A percentile compares a stretch with the other conserved stretches of the same genome.
These are phyloP conservation scores for Epipyxis sp. DNA, from an alignment of 108 stramenopile species.

Conservation along the genomic window DNA sequence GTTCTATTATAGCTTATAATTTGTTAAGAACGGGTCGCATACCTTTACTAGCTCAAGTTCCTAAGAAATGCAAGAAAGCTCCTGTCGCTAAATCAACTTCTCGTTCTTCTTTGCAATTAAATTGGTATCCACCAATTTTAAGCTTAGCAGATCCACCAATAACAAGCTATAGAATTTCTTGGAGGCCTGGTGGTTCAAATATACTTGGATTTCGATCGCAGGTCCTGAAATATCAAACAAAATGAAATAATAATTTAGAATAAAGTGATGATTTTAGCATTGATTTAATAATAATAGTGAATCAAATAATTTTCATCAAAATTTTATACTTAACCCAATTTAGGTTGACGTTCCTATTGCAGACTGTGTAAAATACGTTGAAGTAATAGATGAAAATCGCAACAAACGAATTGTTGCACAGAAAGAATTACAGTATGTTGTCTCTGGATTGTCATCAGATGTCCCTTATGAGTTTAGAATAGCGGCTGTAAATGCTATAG, in stretches of 20 bases:
- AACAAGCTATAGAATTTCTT: background rate
- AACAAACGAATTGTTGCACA: background rate
- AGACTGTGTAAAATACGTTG: background rate
- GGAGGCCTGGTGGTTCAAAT: background rate
- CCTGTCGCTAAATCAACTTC: background rate
- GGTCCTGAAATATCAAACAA: no score
- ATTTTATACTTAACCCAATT: no score
- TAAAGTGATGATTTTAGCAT: no score
- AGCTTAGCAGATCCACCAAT: slow-evolving; percentile 4
- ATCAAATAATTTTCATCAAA: no score
- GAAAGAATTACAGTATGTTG: background rate
- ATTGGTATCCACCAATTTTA: background rate
- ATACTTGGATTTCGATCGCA: background rate
- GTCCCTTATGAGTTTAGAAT: background rate
- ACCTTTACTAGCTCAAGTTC: slow-evolving; percentile 8
- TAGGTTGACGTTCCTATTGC: background rate
- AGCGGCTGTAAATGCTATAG: background rate
- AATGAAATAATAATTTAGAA: no score
- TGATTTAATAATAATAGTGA: no score
- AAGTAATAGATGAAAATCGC: background rate
- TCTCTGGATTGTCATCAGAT: background rate
- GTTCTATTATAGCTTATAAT: background rate
- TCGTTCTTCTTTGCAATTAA: background rate
- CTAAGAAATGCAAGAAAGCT: background rate
- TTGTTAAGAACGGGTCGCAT: background rate